Base-by-base conservation (phyloP, 2,329 filamentous ascomycete genomes). In the Aspergillus clavatus region DNA sequence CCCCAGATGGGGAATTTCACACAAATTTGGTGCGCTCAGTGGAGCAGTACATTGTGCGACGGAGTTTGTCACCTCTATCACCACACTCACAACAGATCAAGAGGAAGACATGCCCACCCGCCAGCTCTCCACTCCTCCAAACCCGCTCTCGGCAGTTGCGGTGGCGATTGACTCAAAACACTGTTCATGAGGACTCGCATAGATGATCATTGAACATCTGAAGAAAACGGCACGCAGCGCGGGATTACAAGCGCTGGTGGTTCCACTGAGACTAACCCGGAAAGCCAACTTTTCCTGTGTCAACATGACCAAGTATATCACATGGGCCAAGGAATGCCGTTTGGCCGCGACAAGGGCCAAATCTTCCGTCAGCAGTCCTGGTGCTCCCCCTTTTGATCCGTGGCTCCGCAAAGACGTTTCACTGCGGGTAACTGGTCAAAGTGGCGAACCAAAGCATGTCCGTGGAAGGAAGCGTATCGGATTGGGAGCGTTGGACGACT, bases 331-430 rank as follows among this genome's bases (percentile, higher is more conserved):
- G 19, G 26, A 18, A 23, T 23, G 11, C n/a, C 19, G 19, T 6
- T 28, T 11, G 7, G 8, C 33, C 23, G 23, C 23, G 4, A 8
- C 23, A 24, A 24, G 4, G 8, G 23, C 5, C 23, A 24, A 24
- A 8, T 24, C n/a, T 24, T 24, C 23, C 5, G 23, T 5, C 23
- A 24, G 5, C 23, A 8, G 4, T 24, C 23, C 4, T 24, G 23
- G 23, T 5, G 23, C 8, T 24, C 23, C 8, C 23, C 23, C 35
- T 1, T 46, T 46, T 26, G 38, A 46, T 22, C 38, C 43, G 8
- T 46, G 43, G 38, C 23, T 46, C 11, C 43, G 43, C 22, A 46
- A 46, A 22, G 38, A 46, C 28, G 8, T 46, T 5, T 14, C 5
- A 7, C 28, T 46, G 38, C 10, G 43, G 19, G 10, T 7, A 27